Conservation (phyloP, 768 basidiomycete genomes). For the Tulasnella sp. region DNA sequence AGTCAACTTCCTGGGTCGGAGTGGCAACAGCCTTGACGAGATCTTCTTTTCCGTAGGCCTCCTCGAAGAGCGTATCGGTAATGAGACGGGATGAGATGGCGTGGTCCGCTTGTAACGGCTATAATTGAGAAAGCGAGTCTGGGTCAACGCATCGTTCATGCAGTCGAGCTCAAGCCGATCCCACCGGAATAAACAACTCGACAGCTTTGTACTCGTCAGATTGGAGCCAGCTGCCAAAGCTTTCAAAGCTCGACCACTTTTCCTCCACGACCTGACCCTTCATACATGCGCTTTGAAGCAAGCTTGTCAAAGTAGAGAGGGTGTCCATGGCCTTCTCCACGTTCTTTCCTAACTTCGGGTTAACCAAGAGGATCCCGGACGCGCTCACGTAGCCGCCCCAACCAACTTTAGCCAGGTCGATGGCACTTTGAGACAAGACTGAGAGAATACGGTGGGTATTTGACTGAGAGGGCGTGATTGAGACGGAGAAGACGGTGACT, state of each 20-base stretch:
- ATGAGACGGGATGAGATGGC: constrained; percentile 29
- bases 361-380: neutral
- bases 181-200: neutral
- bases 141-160: neutral
- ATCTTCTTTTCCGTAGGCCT: constrained; percentile 19
- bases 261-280: constrained; percentile 6
- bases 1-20: constrained; percentile 10
- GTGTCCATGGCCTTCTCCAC: neutral
- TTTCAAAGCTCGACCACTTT: neutral
- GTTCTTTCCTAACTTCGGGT: neutral
- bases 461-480: neutral
- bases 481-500: neutral
- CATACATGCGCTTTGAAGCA: neutral
- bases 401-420: constrained; percentile 17
- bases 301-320: neutral
- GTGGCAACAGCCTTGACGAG: constrained; percentile 28
- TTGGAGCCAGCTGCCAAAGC: neutral
- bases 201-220: neutral
- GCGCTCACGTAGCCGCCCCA: constrained; percentile 28
- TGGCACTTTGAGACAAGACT: neutral
- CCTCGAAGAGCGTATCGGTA: neutral
- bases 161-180: neutral
- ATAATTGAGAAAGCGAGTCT: neutral
- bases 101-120: neutral
- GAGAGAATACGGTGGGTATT: neutral